Conservation (phyloP, 2,329 filamentous ascomycete species). For the Aspergillus sclerotialis region DNA sequence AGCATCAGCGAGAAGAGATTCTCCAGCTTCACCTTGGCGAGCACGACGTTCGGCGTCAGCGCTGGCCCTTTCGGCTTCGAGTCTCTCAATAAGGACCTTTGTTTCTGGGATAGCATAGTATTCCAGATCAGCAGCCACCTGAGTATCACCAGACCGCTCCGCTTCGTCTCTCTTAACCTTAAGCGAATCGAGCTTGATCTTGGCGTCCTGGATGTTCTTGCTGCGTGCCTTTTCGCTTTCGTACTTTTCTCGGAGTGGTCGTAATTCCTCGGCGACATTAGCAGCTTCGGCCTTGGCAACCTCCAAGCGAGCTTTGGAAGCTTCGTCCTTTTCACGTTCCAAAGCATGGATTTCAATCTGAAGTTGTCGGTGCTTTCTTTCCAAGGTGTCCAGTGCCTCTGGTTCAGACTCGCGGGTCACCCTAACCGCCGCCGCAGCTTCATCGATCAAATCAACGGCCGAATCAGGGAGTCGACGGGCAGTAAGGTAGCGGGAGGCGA, state of each 20-base stretch:
- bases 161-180: slow-evolving; percentile 90
- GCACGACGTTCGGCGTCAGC: slow-evolving; percentile 62
- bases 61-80: slow-evolving; percentile 72
- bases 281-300: slow-evolving; percentile 84
- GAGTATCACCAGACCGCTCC: slow-evolving; percentile 76
- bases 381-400: slow-evolving; percentile 89
- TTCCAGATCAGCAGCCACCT: slow-evolving; percentile 84
- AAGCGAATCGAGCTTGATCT: slow-evolving; percentile 86
- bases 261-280: slow-evolving; percentile 88
- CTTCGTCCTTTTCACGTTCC: slow-evolving; percentile 88
- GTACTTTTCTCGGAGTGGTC: slow-evolving; percentile 90
- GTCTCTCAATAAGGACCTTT: slow-evolving; percentile 66
- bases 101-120: slow-evolving; percentile 98
- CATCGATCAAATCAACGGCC: slow-evolving; percentile 91
- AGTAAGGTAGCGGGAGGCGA: slow-evolving; percentile 90
- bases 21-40: slow-evolving; percentile 54
- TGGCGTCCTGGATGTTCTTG: slow-evolving; percentile 87
- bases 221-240: slow-evolving; percentile 86
- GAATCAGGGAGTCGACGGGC: slow-evolving; percentile 87
- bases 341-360: slow-evolving; percentile 97
- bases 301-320: slow-evolving; percentile 73
- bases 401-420: slow-evolving; percentile 95
- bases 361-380: slow-evolving; percentile 81
- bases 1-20: slow-evolving; percentile 77
- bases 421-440: slow-evolving; percentile 91